Evolutionary conservation across 192 early-diverging fungal species (phyloP), one percentile per base, ranked within the genome.

Genomic region (Podochytrium sp.): DNA sequence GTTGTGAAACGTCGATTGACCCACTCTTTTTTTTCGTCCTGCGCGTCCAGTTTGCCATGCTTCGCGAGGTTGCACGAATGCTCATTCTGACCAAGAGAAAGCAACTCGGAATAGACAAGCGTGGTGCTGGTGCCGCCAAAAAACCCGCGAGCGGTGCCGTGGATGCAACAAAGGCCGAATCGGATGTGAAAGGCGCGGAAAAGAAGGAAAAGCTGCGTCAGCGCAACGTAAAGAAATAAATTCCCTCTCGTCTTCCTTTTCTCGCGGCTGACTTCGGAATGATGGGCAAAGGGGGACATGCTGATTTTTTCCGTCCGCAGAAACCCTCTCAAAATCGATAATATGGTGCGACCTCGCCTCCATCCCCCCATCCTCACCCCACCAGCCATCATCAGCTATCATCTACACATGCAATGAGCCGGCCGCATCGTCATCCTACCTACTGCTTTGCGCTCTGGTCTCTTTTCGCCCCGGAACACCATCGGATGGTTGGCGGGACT

Each of bases 81-180:
- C 30, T 71, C 4, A 59, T 71, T 30, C 7, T 60, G 37, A 16
- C 37, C 14, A 71, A 71, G 40, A 29, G 69, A 30, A 57, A 60
- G 40, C 69, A 71, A 41, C 40, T 71, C 4, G 57, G 69, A n/a
- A 27, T 71, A 12, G 53, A 71, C 5, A 55, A 55, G 10, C 20
- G 23, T n/a, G n/a, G n/a, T n/a, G n/a, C n/a, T n/a, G n/a, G n/a
- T n/a, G n/a, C n/a, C n/a, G n/a, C n/a, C n/a, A n/a, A n/a, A n/a
- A n/a, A n/a, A n/a, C n/a, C n/a, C n/a, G n/a, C n/a, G n/a, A n/a
- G n/a, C n/a, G n/a, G n/a, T n/a, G n/a, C n/a, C n/a, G n/a, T n/a
- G n/a, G n/a, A n/a, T n/a, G n/a, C n/a, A n/a, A n/a, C n/a, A n/a
- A n/a, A n/a, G n/a, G n/a, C n/a, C n/a, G n/a, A n/a, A n/a, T n/a